Evolutionary conservation across 495 filamentous ascomycete genomes (phyloP).

Genomic region (Tuber magnatum): DNA sequence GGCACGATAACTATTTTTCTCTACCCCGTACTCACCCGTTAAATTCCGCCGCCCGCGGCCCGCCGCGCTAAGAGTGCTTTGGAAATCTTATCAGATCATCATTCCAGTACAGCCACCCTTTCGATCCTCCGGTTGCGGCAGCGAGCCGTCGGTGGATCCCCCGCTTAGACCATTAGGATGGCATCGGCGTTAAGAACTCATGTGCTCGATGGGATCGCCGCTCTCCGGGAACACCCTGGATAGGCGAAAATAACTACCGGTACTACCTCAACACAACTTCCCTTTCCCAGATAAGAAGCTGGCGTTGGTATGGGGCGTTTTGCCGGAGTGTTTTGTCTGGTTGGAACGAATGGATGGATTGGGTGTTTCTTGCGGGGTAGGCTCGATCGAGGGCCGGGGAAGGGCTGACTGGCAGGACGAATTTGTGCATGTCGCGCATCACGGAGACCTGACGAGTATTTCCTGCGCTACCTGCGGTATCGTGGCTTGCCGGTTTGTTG

Average conservation of each 20-base stretch:
- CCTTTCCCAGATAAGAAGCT: neutral
- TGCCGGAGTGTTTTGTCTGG: neutral
- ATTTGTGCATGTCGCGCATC: neutral
- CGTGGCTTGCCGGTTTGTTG: neutral
- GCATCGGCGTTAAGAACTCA: neutral
- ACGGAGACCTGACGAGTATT: neutral
- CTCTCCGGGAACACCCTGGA: neutral
- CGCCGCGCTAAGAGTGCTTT: too few relatives aligned
- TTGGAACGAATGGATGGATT: neutral
- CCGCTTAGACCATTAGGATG: neutral
- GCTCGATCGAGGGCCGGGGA: neutral
- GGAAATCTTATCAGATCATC: too few relatives aligned
- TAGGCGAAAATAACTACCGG: neutral
- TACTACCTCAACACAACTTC: neutral
- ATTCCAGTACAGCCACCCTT: too few relatives aligned
- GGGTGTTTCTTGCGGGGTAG: neutral
- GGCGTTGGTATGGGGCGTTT: neutral
- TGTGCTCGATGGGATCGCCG: neutral
- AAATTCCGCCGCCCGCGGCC: too few relatives aligned
- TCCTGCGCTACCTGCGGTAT: neutral
- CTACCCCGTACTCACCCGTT: too few relatives aligned
- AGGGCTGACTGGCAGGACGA: neutral
- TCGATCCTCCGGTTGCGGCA: too few relatives aligned
- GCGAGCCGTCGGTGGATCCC: neutral
- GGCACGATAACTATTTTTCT: too few relatives aligned